Conservation (phyloP, 2,329 filamentous ascomycete species). For the Corinectria fuckeliana region DNA sequence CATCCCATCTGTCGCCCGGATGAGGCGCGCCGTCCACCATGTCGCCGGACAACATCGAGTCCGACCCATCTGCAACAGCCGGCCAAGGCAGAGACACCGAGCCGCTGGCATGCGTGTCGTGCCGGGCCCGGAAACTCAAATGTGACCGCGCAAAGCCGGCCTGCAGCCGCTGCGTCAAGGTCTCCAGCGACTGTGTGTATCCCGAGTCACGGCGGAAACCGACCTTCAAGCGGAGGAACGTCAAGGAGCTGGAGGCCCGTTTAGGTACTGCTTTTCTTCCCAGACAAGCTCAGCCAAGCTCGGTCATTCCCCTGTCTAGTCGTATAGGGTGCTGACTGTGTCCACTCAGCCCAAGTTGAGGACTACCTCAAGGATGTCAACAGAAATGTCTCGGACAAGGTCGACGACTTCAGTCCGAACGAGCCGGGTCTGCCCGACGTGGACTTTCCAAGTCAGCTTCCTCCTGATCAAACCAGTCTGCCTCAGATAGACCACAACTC, state of each 20-base stretch:
- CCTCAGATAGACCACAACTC: constrained; percentile 1
- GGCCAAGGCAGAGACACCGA: constrained; percentile 40
- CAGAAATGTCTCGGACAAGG: constrained; percentile 39
- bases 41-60: constrained; percentile 32
- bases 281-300: background rate
- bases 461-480: background rate
- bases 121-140: constrained; percentile 82
- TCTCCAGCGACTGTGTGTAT: constrained; percentile 82
- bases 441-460: constrained; percentile 14
- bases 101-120: constrained; percentile 80
- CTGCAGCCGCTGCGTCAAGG: constrained; percentile 79
- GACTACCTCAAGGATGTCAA: constrained; percentile 74
- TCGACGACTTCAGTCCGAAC: constrained; percentile 35
- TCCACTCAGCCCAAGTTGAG: constrained; percentile 75
- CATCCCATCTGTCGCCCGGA: constrained; percentile 18
- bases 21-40: constrained; percentile 26
- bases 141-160: constrained; percentile 83
- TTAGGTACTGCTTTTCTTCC: constrained; percentile 65
- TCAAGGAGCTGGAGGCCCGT: constrained; percentile 87
- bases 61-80: constrained; percentile 26
- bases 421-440: constrained; percentile 23
- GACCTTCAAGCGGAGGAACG: constrained; percentile 86
- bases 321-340: constrained; percentile 17
- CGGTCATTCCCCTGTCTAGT: background rate
- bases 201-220: constrained; percentile 90